These are phyloP conservation scores for Podospora bellae-mahoneyi DNA, from an alignment of 495 filamentous ascomycete species.

Conservation along the genomic window DNA sequence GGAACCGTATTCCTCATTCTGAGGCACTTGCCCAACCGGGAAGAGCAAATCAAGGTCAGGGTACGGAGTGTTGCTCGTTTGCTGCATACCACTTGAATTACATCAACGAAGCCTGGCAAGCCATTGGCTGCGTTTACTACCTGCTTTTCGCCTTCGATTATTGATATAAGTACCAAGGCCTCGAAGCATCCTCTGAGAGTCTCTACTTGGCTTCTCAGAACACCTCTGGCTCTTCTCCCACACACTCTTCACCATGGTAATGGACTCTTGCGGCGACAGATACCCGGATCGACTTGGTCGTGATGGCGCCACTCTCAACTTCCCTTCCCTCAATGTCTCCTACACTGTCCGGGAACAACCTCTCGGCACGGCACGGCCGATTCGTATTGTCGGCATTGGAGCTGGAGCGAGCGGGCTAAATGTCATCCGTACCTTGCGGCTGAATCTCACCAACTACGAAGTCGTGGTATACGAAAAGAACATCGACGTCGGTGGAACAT, in stretches of 20 bases:
- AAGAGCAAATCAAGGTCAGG: constrained; percentile 1
- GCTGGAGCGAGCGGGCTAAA: constrained; percentile 51
- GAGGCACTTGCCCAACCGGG: constrained; percentile 14
- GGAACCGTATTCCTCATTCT: not conserved
- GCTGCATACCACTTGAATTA: not conserved
- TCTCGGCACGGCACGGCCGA: constrained; percentile 41
- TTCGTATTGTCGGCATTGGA: constrained; percentile 49
- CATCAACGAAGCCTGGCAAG: not conserved
- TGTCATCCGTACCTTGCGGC: constrained; percentile 43
- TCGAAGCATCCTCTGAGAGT: constrained; percentile 3
- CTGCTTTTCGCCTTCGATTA: not conserved
- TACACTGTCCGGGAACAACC: constrained; percentile 44
- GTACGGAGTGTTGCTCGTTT: constrained; percentile 8
- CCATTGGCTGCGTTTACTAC: not conserved
- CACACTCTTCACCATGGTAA: constrained; percentile 3
- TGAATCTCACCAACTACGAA: constrained; percentile 47
- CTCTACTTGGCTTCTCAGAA: not conserved
- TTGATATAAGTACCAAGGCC: constrained; percentile 8
- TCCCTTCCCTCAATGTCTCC: constrained; percentile 12
- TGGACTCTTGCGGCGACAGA: constrained; percentile 16
- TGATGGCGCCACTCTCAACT: constrained; percentile 10
- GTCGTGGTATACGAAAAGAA: constrained; percentile 79
- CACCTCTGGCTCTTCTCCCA: not conserved
- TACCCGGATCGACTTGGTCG: constrained; percentile 11
- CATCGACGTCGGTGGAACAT: constrained; percentile 58